Conservation (phyloP, 257 asterid genomes). For the Solanum pimpinellifolium region DNA sequence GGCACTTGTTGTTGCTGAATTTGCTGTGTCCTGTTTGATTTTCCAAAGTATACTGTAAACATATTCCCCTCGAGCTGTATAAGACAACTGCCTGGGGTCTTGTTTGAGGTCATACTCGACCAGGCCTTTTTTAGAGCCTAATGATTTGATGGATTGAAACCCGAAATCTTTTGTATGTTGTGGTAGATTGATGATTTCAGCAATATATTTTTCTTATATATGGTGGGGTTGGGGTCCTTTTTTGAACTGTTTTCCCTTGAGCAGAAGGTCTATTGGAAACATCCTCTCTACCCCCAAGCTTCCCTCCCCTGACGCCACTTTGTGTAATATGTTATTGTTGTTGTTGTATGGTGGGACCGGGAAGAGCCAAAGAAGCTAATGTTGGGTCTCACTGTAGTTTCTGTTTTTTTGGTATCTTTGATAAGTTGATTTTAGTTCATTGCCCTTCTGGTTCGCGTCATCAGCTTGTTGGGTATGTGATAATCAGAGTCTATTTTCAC, state of each 20-base stretch:
- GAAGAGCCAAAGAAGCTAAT: background rate
- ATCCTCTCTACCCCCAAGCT: background rate
- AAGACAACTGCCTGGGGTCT: background rate
- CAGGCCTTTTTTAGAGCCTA: background rate
- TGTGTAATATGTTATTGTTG: background rate
- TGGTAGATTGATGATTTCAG: background rate
- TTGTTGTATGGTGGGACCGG: background rate
- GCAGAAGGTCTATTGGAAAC: background rate
- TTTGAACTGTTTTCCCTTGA: background rate
- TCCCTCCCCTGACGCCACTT: background rate
- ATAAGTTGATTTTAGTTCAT: background rate
- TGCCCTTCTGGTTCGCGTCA: background rate
- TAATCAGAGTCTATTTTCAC: background rate
- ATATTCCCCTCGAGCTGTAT: background rate
- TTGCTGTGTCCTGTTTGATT: background rate
- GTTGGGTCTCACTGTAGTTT: background rate
- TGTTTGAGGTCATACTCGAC: background rate
- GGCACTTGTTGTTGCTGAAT: background rate
- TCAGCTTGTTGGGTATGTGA: background rate
- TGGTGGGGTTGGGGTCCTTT: background rate
- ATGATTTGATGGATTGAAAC: background rate
- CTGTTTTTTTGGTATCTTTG: background rate
- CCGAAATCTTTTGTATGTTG: background rate
- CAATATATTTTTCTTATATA: background rate
- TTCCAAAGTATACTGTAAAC: background rate